Conservation (phyloP, 2,329 filamentous ascomycete genomes). For the Colletotrichum gigasporum region DNA sequence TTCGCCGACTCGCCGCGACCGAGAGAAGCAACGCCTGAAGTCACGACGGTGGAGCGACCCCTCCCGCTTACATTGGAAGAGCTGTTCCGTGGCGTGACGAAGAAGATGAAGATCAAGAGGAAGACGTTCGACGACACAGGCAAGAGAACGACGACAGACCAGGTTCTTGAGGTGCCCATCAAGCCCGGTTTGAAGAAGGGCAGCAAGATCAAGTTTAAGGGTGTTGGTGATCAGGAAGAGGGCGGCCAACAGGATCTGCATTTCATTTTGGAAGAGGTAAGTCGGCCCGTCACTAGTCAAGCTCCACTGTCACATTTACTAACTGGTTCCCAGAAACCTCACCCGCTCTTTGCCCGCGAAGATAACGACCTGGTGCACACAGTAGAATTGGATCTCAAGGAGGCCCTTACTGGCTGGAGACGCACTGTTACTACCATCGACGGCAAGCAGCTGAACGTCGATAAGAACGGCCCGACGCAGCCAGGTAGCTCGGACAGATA, state of each 20-base stretch:
- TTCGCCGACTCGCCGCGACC: slow-evolving; percentile 34
- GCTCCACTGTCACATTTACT: slow-evolving; percentile 42
- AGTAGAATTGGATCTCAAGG: slow-evolving; percentile 87
- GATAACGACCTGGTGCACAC: slow-evolving; percentile 86
- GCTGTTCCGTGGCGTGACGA: slow-evolving; percentile 84
- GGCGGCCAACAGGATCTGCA: slow-evolving; percentile 95
- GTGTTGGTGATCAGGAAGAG: slow-evolving; percentile 97
- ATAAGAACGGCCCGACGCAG: slow-evolving; percentile 84
- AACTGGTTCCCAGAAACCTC: slow-evolving; percentile 76
- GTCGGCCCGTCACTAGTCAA: slow-evolving; percentile 36
- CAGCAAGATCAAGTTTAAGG: slow-evolving; percentile 97
- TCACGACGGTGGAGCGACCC: slow-evolving; percentile 88
- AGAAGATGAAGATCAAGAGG: slow-evolving; percentile 98
- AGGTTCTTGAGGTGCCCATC: slow-evolving; percentile 93
- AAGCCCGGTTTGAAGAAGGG: slow-evolving; percentile 96
- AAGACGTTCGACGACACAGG: slow-evolving; percentile 91
- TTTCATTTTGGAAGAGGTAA: slow-evolving; percentile 93
- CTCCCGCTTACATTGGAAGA: slow-evolving; percentile 88
- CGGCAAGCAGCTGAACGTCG: slow-evolving; percentile 82
- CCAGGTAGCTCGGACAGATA: slow-evolving; percentile 85
- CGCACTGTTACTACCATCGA: slow-evolving; percentile 94
- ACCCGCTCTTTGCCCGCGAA: slow-evolving; percentile 84
- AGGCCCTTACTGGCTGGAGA: slow-evolving; percentile 93
- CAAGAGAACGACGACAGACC: slow-evolving; percentile 87
- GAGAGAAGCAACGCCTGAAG: slow-evolving; percentile 76